Conservation (phyloP, 2,329 filamentous ascomycete genomes). For the Epichloe brachyelytri region DNA sequence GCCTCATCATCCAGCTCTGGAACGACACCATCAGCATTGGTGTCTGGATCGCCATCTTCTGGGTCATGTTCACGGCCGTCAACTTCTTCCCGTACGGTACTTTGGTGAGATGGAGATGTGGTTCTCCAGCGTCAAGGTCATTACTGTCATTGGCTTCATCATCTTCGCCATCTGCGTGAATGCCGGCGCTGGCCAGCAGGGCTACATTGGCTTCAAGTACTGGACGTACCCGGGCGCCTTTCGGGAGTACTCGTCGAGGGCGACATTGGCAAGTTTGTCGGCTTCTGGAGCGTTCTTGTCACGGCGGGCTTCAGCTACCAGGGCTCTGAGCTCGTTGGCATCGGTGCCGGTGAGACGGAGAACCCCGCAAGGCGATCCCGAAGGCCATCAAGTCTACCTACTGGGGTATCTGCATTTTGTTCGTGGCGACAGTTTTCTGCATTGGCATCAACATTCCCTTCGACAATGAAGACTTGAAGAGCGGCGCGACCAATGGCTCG, state of each 20-base stretch:
- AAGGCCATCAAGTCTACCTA: constrained; percentile 62
- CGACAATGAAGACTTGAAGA: constrained; percentile 40
- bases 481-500: constrained; percentile 41
- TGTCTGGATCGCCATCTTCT: constrained; percentile 64
- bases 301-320: constrained; percentile 59
- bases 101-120: constrained; percentile 73
- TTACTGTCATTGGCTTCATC: constrained; percentile 63
- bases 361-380: constrained; percentile 60
- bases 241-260: constrained; percentile 43
- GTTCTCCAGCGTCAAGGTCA: constrained; percentile 64
- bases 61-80: constrained; percentile 52
- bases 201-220: constrained; percentile 62
- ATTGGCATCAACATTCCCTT: constrained; percentile 59
- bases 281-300: constrained; percentile 56
- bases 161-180: constrained; percentile 66
- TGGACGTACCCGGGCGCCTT: constrained; percentile 60
- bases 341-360: constrained; percentile 65
- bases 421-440: constrained; percentile 53
- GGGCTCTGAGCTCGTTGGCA: constrained; percentile 63
- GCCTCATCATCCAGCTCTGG: constrained; percentile 69
- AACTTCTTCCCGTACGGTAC: constrained; percentile 59
- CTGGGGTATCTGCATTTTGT: constrained; percentile 60
- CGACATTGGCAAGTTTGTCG: constrained; percentile 47
- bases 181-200: constrained; percentile 54
- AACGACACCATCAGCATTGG: constrained; percentile 46